Evolutionary conservation across 306 rosid genomes (phyloP), one percentile per base, ranked within the genome.

Genomic region (Bauhinia variegata): DNA sequence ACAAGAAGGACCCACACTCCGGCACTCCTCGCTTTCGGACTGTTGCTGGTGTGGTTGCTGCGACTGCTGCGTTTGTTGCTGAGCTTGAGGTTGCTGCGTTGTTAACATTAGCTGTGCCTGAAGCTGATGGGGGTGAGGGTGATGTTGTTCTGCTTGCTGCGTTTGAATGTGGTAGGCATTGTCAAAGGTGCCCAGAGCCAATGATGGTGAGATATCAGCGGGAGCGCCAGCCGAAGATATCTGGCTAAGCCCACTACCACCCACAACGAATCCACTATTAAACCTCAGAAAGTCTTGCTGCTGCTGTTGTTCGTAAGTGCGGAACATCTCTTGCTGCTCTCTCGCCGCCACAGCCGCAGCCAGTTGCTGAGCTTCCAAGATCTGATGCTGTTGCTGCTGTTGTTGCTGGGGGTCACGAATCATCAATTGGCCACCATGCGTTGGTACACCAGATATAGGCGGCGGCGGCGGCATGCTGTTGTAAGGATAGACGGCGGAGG

Each of bases 181-280:
- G 13, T 92, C 95, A 52, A 78, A 92, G 4, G 80, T 57, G 0
- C 92, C 95, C 60, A 89, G 72, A 62, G 97, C 88, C 74, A 91
- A 81, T 1, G 96, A 85, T 11, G 96, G 91, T 5, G 86, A 79
- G 63, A 87, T 68, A 7, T 61, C 83, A 12, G 76, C 73, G 33
- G 54, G 34, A 1, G 63, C 33, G 17, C 47, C 75, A 13, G 41
- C 56, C 1, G 78, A 54, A 5, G 80, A 60, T 63, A 85, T 80
- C 52, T 79, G 88, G 70, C 65, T 75, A 65, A 85, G 81, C 57
- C 89, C 91, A 44, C 80, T 68, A 2, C 57, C 84, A 72, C 75
- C 84, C 56, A 75, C 43, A 3, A 83, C 97, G 38, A 82, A 91
- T 68, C 86, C 95, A 68, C 80, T 73, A 71, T 75, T 80, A 38